A percentile compares a stretch with the other conserved stretches of the same genome.
These are phyloP conservation scores for Effrenium voratum DNA, from an alignment of 73 alveolate genomes.

Conservation along the genomic window DNA sequence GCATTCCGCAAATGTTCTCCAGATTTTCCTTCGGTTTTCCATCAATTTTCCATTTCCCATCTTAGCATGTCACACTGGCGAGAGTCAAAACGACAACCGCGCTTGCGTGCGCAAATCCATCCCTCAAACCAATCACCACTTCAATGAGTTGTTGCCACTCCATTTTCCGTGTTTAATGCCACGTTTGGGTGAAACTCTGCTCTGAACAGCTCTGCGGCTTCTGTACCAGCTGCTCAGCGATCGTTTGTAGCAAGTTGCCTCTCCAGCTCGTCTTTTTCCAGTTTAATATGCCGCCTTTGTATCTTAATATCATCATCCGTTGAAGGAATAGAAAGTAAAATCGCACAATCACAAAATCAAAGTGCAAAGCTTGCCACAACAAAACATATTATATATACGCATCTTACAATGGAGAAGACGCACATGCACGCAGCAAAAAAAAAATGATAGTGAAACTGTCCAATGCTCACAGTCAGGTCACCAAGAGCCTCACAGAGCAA, in stretches of 20 bases:
- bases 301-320: neutral
- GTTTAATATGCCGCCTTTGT: neutral
- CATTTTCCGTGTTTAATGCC: conserved; percentile 24
- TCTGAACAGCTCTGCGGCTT: no score
- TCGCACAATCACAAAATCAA: conserved; percentile 14
- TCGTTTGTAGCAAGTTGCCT: conserved; percentile 30
- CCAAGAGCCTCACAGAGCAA: conserved; percentile 26
- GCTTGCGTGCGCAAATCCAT: conserved; percentile 35
- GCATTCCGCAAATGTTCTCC: conserved; percentile 25
- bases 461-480: conserved; percentile 28
- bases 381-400: conserved; percentile 12
- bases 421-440: conserved; percentile 7
- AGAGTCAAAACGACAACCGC: conserved; percentile 35
- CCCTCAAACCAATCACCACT: conserved; percentile 37
- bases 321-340: neutral
- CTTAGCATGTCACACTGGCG: conserved; percentile 60
- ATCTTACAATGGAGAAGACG: conserved; percentile 9
- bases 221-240: no score
- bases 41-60: neutral
- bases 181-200: conserved; percentile 54
- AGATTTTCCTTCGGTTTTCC: neutral
- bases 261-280: neutral
- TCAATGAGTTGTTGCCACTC: conserved; percentile 38
- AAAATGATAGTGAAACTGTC: conserved; percentile 15
- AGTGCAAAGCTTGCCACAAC: conserved; percentile 37